Evolutionary conservation across 345 rosid genomes (phyloP), one percentile per base, ranked within the genome.

Genomic region (Linum lewisii): DNA sequence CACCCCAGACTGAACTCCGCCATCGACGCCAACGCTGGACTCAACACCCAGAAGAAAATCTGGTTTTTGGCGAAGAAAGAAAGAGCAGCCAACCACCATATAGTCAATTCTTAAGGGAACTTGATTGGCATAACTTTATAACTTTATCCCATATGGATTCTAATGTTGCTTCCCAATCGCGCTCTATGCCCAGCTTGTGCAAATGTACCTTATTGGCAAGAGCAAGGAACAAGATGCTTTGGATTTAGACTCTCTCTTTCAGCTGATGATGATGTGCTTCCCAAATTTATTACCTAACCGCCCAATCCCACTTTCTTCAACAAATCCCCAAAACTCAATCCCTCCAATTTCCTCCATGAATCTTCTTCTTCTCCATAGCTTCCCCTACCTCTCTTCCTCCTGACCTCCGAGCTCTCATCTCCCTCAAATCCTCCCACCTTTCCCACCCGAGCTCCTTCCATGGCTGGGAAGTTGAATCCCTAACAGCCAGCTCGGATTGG

Each of bases 101-200:
- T n/a, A n/a, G n/a, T n/a, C n/a, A 83, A 51, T 67, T 83, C 77
- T 69, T 83, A 24, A 93, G 79, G 16, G 99, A 87, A 69, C 77
- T 84, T 1, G 97, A 82, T 63, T 73, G 75, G 64, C 97, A 87
- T 68, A 78, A 68, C 45, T 84, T 83, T 19, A 63, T 75, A 42
- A 87, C 86, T 58, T 66, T 75, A 71, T 66, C 81, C 97, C 99
- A 93, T 63, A 83, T 58, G 18, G 79, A 72, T 72, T 86, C 97
- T 68, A 83, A 67, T 24, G 84, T 77, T 61, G 72, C 78, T 61
- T 76, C 70, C 55, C 73, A 69, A 50, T 73, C 78, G 67, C 75
- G 84, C 25, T 52, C 73, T 51, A 24, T 68, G 24, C 71, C 78
- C 38, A 63, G 26, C 64, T 71, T 73, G 64, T 66, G 61, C 24